Evolutionary conservation across 1,284 basidiomycete genomes (phyloP).

Genomic region (Entoloma clypeatum): DNA sequence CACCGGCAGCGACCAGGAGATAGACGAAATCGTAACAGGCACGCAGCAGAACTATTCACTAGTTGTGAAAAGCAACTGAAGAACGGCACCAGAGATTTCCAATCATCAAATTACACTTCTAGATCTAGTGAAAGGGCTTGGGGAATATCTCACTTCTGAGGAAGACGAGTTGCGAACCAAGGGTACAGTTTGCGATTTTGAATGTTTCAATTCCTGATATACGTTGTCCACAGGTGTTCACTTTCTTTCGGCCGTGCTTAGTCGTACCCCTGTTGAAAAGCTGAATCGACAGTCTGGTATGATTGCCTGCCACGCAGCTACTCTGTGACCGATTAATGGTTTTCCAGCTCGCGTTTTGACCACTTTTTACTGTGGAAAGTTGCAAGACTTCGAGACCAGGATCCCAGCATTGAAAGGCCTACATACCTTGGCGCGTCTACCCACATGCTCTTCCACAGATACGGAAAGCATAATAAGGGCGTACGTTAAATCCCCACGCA

Average conservation of each 20-base stretch:
- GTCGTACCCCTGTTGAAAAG: slow-evolving; percentile 54
- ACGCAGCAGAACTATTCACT: slow-evolving; percentile 21
- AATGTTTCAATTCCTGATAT: slow-evolving; percentile 6
- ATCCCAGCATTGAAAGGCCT: slow-evolving; percentile 77
- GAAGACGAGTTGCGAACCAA: slow-evolving; percentile 77
- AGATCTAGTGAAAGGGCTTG: slow-evolving; percentile 82
- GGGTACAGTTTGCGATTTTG: slow-evolving; percentile 42
- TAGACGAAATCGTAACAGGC: slow-evolving; percentile 61
- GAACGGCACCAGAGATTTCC: slow-evolving; percentile 55
- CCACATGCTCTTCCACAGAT: slow-evolving; percentile 70
- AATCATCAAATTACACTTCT: slow-evolving; percentile 62
- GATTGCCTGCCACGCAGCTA: slow-evolving; percentile 23
- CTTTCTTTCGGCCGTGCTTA: slow-evolving; percentile 66
- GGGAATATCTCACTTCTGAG: slow-evolving; percentile 84
- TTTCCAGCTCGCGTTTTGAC: slow-evolving; percentile 73
- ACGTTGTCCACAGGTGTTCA: slow-evolving; percentile 58
- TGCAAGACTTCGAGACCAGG: slow-evolving; percentile 81
- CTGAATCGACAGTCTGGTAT: slow-evolving; percentile 82
- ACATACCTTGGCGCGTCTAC: slow-evolving; percentile 59
- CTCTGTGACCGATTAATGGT: slow-evolving; percentile 8
- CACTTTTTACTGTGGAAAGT: slow-evolving; percentile 81
- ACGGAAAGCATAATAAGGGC: slow-evolving; percentile 63
- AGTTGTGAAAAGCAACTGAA: slow-evolving; percentile 11
- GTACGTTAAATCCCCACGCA: slow-evolving; percentile 42
- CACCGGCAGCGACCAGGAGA: slow-evolving; percentile 55